phyloP scores from a whole-genome alignment of 2,329 filamentous ascomycete species.

The Trichoderma aggressivum region DNA sequence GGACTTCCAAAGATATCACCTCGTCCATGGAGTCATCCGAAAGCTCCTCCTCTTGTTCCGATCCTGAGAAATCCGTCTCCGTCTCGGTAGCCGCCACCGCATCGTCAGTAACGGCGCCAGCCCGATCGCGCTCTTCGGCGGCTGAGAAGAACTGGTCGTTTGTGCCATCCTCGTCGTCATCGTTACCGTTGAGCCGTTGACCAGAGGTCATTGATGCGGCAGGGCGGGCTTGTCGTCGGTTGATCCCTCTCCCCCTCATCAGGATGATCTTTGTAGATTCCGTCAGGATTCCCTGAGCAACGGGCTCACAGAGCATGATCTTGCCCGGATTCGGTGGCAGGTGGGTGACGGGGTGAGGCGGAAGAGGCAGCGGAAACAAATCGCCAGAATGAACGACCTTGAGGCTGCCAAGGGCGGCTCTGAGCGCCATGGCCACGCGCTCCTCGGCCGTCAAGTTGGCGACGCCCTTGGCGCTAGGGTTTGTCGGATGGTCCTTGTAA shows the following conservation, averaged over 20 bases:
- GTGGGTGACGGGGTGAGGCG: slow-evolving; percentile 83
- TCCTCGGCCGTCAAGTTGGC: slow-evolving; percentile 47
- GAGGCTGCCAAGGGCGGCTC: slow-evolving; percentile 69
- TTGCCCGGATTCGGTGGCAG: slow-evolving; percentile 78
- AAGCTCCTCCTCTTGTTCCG: slow-evolving; percentile 67
- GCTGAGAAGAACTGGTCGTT: slow-evolving; percentile 94
- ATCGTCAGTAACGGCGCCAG: slow-evolving; percentile 56
- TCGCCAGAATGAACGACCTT: slow-evolving; percentile 82
- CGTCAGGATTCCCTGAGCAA: slow-evolving; percentile 78
- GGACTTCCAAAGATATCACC: slow-evolving; percentile 84
- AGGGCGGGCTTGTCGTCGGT: slow-evolving; percentile 50
- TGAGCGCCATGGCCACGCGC: slow-evolving; percentile 62
- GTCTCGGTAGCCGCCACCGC: slow-evolving; percentile 59
- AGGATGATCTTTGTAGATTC: slow-evolving; percentile 81
- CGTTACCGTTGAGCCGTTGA: slow-evolving; percentile 50
- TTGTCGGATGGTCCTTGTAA: slow-evolving; percentile 57
- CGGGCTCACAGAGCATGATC: slow-evolving; percentile 90
- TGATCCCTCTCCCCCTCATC: slow-evolving; percentile 55
- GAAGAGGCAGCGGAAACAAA: slow-evolving; percentile 70
- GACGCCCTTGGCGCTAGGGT: slow-evolving; percentile 37
- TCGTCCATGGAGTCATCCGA: slow-evolving; percentile 92
- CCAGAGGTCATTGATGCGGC: slow-evolving; percentile 43
- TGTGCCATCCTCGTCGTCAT: slow-evolving; percentile 70
- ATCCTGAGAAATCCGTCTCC: slow-evolving; percentile 59
- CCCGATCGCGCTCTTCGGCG: slow-evolving; percentile 70